These are phyloP conservation scores for Mortierella sp. DNA, from an alignment of 371 early-diverging fungal genomes.

Conservation along the genomic window DNA sequence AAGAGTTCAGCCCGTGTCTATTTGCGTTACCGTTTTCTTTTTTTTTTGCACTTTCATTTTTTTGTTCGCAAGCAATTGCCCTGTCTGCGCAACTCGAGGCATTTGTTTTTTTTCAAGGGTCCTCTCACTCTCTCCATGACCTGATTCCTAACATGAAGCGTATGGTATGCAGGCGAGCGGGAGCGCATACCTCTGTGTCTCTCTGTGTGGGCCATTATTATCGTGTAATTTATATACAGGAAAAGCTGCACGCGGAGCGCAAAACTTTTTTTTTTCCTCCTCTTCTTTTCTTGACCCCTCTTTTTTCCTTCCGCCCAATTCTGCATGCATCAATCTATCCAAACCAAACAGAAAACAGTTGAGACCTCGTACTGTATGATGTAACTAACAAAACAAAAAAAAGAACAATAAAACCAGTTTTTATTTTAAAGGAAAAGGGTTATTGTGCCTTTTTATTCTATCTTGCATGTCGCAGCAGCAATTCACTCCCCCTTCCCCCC, in stretches of 20 bases:
- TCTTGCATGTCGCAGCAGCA: not conserved
- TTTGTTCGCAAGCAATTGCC: too few species aligned
- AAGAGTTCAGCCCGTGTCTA: not conserved
- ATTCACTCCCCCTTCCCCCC: not conserved
- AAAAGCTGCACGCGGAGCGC: conserved; percentile 4
- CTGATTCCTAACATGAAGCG: not conserved
- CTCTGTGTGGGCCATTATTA: not conserved
- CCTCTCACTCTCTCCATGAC: not conserved
- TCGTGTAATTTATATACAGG: not conserved
- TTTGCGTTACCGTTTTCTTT: not conserved
- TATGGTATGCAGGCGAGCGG: not conserved
- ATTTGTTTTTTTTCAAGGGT: conserved; percentile 11
- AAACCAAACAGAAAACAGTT: too few species aligned
- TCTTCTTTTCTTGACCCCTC: not conserved
- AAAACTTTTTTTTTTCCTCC: not conserved
- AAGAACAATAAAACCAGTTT: not conserved
- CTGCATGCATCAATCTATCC: too few species aligned
- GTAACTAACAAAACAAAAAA: not conserved
- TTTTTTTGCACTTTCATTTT: too few species aligned
- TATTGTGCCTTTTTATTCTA: not conserved
- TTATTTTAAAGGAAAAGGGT: not conserved
- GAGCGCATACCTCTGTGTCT: not conserved
- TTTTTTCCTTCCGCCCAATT: not conserved
- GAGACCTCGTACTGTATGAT: too few species aligned
- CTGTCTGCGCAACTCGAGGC: conserved; percentile 6